Conservation (phyloP, 805 yeast species). For the Starmerella roubikii region DNA sequence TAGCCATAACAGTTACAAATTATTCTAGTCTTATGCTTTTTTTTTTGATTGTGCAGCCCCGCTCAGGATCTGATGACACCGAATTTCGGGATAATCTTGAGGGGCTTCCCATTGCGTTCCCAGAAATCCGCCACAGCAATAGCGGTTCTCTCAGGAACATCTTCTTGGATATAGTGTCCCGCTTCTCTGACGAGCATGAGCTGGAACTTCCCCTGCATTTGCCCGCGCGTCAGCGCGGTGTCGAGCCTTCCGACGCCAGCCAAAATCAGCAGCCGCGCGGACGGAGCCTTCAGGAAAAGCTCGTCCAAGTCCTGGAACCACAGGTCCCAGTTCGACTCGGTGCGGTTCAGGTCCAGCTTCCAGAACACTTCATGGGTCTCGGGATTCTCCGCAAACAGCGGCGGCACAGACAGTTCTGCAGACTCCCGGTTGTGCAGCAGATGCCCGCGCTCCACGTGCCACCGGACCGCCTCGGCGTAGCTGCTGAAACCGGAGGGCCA, state of each 20-base stretch:
- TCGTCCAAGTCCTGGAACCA: slow-evolving; percentile 71
- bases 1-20: no score
- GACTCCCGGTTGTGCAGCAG: slow-evolving; percentile 44
- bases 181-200: slow-evolving; percentile 65
- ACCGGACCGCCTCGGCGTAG: slow-evolving; percentile 50
- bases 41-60: no score
- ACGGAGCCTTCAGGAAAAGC: slow-evolving; percentile 34
- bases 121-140: slow-evolving; percentile 32
- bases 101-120: slow-evolving; percentile 24
- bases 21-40: no score
- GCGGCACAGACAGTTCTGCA: slow-evolving; percentile 70
- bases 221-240: slow-evolving; percentile 77
- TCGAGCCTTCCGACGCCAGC: slow-evolving; percentile 88
- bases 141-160: slow-evolving; percentile 58
- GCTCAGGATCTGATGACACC: slow-evolving; percentile 22
- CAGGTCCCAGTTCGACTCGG: slow-evolving; percentile 55
- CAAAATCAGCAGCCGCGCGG: slow-evolving; percentile 59
- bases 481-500: slow-evolving; percentile 50
- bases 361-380: slow-evolving; percentile 33
- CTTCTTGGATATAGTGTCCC: slow-evolving; percentile 96
- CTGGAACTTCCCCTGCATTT: slow-evolving; percentile 94
- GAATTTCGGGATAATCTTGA: slow-evolving; percentile 24
- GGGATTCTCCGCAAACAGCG: slow-evolving; percentile 31
- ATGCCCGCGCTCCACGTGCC: slow-evolving; percentile 51
- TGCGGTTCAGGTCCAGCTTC: slow-evolving; percentile 48